phyloP scores from a whole-genome alignment of 1,284 basidiomycete species.

The Gymnopus androsaceus region DNA sequence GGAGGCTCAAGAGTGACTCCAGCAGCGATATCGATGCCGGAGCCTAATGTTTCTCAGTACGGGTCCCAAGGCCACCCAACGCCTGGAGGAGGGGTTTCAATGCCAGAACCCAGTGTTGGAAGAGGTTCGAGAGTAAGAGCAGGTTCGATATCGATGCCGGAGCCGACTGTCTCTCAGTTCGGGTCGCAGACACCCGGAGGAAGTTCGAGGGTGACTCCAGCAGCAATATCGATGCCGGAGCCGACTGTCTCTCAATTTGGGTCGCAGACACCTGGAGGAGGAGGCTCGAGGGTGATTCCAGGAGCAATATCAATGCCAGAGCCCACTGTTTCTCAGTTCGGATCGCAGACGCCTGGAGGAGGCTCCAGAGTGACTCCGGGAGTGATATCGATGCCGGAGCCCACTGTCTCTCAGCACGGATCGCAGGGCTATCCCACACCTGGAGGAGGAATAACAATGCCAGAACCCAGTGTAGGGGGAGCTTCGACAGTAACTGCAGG shows the following conservation, averaged over 20 bases:
- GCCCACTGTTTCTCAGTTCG: background rate
- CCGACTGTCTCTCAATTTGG: background rate
- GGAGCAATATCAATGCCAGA: conserved; percentile 7
- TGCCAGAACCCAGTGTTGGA: conserved; percentile 3
- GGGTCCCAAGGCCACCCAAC: background rate
- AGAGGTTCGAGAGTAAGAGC: background rate
- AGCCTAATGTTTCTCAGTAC: background rate
- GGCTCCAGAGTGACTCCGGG: background rate
- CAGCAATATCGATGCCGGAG: conserved; percentile 3
- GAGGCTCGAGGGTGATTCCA: background rate
- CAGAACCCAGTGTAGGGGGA: background rate
- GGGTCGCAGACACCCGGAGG: background rate
- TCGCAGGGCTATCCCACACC: background rate
- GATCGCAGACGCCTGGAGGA: background rate
- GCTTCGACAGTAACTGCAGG: background rate
- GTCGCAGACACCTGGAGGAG: background rate
- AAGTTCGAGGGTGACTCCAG: background rate
- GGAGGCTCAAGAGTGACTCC: background rate
- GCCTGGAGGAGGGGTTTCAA: background rate
- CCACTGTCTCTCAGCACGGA: background rate
- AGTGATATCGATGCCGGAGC: background rate
- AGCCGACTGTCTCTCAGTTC: background rate
- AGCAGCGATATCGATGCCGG: background rate
- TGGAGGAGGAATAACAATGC: background rate
- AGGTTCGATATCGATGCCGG: background rate